Evolutionary conservation across 2,329 filamentous ascomycete genomes (phyloP).

Genomic region (Claviceps sorghi): DNA sequence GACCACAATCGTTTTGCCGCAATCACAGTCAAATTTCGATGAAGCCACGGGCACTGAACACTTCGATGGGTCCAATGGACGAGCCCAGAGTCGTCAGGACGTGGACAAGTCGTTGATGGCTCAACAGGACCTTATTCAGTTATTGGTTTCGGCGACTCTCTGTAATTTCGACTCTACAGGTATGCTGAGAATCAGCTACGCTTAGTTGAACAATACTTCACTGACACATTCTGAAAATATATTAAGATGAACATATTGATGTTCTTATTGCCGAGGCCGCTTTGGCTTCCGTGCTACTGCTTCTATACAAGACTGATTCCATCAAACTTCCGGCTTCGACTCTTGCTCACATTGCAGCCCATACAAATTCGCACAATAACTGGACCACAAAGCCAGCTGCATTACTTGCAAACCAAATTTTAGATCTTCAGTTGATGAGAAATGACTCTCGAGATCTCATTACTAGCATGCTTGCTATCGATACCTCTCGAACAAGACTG

Average conservation of each 20-base stretch:
- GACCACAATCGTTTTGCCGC: not conserved
- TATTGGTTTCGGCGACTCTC: not conserved
- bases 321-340: conserved; percentile 6
- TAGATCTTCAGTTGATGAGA: conserved; percentile 15
- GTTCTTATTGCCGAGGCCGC: conserved; percentile 12
- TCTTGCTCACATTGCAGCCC: conserved; percentile 19
- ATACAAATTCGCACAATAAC: conserved; percentile 17
- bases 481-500: conserved; percentile 55
- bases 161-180: not conserved
- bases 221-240: not conserved
- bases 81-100: not conserved
- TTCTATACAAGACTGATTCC: conserved; percentile 8
- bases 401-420: conserved; percentile 16
- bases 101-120: not conserved
- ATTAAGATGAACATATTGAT: not conserved
- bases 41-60: not conserved
- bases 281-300: conserved; percentile 14
- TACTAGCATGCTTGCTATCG: conserved; percentile 41
- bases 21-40: not conserved
- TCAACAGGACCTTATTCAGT: not conserved
- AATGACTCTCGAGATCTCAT: conserved; percentile 24
- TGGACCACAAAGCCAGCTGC: conserved; percentile 24
- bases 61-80: not conserved
- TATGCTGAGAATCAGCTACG: not conserved
- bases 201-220: not conserved